Evolutionary conservation across 2,329 filamentous ascomycete genomes (phyloP).

Genomic region (Penicillium capsulatum): DNA sequence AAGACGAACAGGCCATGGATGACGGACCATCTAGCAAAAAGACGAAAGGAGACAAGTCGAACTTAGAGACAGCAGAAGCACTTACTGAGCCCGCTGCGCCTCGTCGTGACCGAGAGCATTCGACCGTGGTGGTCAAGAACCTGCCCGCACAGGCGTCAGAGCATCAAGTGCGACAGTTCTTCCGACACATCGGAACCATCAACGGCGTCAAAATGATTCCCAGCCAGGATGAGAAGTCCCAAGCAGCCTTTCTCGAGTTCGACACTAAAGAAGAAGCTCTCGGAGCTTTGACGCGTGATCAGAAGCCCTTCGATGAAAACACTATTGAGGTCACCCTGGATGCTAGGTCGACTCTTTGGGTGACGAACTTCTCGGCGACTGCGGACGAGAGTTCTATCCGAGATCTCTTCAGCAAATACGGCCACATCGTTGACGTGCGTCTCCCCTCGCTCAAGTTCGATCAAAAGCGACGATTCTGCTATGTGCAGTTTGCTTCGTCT

Average conservation of each 20-base stretch:
- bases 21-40: conserved; percentile 66
- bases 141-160: conserved; percentile 67
- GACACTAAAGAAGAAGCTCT: conserved; percentile 72
- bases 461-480: conserved; percentile 86
- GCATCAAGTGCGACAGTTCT: conserved; percentile 78
- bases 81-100: conserved; percentile 36
- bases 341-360: conserved; percentile 74
- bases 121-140: conserved; percentile 75
- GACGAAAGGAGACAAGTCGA: conserved; percentile 48
- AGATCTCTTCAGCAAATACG: conserved; percentile 62
- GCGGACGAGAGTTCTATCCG: conserved; percentile 51
- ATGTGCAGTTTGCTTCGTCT: conserved; percentile 76
- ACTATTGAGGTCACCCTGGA: conserved; percentile 71
- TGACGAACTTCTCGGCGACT: conserved; percentile 76
- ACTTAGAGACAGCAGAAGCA: conserved; percentile 33
- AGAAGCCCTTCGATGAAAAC: conserved; percentile 70
- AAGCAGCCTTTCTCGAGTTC: conserved; percentile 80
- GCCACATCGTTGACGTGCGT: conserved; percentile 77
- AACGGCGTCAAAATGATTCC: conserved; percentile 67
- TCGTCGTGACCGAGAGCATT: conserved; percentile 86
- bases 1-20: conserved; percentile 50
- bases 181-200: conserved; percentile 82
- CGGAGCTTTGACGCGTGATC: conserved; percentile 74
- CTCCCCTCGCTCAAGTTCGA: conserved; percentile 91
- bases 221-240: conserved; percentile 57